A percentile compares a stretch with the other conserved stretches of the same genome.
phyloP scores from a whole-genome alignment of 306 rosid species.

The Chamaecrista fasciculata region DNA sequence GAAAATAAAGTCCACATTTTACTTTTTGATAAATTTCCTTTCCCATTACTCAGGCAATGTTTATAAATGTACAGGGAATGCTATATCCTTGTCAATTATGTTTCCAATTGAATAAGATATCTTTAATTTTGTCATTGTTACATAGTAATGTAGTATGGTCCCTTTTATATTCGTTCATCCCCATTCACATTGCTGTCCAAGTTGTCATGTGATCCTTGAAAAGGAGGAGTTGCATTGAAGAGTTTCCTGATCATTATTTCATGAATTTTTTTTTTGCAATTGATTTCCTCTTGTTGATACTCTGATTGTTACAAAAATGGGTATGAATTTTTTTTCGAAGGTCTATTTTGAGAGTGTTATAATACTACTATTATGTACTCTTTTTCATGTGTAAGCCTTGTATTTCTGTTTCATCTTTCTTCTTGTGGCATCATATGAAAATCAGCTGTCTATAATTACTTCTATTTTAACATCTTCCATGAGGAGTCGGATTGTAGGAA shows the following conservation, averaged over 20 bases:
- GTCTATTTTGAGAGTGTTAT: background rate
- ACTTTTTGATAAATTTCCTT: background rate
- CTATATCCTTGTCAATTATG: background rate
- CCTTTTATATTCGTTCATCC: slow-evolving; percentile 1
- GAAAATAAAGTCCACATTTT: background rate
- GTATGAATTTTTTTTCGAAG: background rate
- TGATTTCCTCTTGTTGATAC: background rate
- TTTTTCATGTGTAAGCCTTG: slow-evolving; percentile 11
- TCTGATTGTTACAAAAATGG: slow-evolving; percentile 3
- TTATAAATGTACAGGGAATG: background rate
- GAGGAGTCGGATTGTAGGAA: background rate
- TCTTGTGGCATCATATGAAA: background rate
- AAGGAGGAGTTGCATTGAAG: background rate
- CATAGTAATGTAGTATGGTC: background rate
- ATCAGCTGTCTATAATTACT: background rate
- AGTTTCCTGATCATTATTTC: background rate
- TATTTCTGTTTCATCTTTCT: background rate
- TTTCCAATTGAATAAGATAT: slow-evolving; percentile 3
- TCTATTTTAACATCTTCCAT: slow-evolving; percentile 1
- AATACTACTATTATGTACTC: background rate
- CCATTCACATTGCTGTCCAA: background rate
- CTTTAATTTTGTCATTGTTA: background rate
- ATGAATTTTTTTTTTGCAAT: background rate
- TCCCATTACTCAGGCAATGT: background rate
- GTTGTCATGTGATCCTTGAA: background rate